These are phyloP conservation scores for Gentiana straminea DNA, from an alignment of 257 asterid species.

Conservation along the genomic window DNA sequence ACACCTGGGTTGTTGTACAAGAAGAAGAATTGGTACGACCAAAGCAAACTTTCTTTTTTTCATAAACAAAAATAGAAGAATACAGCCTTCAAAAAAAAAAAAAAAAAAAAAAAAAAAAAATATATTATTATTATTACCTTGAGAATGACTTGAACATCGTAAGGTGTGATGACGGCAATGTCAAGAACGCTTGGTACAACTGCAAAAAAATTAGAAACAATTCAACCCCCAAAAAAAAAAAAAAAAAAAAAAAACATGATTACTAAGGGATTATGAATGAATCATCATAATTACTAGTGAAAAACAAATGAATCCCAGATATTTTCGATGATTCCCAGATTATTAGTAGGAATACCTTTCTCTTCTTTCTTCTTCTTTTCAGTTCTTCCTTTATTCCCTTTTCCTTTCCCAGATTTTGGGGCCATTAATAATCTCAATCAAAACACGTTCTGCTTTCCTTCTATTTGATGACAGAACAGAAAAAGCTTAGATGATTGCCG, in stretches of 20 bases:
- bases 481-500: too few relatives aligned
- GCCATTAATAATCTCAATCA: slow-evolving; percentile 35
- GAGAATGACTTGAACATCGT: slow-evolving; percentile 69
- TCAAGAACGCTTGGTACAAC: slow-evolving; percentile 82
- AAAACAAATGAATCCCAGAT: too few relatives aligned
- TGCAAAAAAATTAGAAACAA: slow-evolving; percentile 15
- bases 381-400: slow-evolving; percentile 55
- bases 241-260: neutral
- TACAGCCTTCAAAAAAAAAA: too few relatives aligned
- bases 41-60: too few relatives aligned
- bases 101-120: too few relatives aligned
- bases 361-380: slow-evolving; percentile 97
- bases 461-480: too few relatives aligned
- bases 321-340: neutral
- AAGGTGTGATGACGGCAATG: slow-evolving; percentile 68
- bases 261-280: neutral
- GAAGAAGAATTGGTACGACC: too few relatives aligned
- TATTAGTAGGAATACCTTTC: slow-evolving; percentile 33
- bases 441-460: too few relatives aligned
- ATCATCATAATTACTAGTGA: neutral
- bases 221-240: neutral
- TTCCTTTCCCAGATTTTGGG: slow-evolving; percentile 87
- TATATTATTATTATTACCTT: slow-evolving; percentile 29
- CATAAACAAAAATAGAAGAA: too few relatives aligned
- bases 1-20: too few relatives aligned